Base-by-base conservation (phyloP, 768 basidiomycete species). In the Cyclocybe cylindracea region DNA sequence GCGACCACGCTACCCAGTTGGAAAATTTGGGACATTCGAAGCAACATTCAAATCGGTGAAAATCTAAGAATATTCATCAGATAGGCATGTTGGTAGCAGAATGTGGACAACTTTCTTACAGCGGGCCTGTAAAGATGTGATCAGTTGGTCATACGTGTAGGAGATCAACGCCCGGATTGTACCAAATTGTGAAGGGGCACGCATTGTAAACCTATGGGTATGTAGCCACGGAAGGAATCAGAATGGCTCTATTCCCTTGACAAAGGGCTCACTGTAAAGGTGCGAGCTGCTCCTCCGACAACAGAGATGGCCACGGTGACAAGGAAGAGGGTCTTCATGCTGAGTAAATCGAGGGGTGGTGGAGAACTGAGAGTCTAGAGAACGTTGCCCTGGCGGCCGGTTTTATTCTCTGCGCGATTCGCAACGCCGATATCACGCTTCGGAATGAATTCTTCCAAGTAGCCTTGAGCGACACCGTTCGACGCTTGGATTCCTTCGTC, bases 131-230 rank as follows among this genome's bases (percentile, higher is more conserved):
- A 39, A 14, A 44, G 31, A 48, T 44, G 33, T 10, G 11, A 14
- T 14, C 29, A 39, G 18, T 32, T 33, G n/a, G 40, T 39, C 10
- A 47, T 29, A 36, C 14, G 34, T 18, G n/a, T 8, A 14, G 29
- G 29, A 18, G 10, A 14, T 18, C 42, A 41, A 32, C 41, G 13
- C 50, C 11, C 13, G 13, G 11, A 4, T 46, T 73, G 48, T 59
- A 85, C 86, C 86, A 87, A 53, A 87, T 76, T 3, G 85, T 87
- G 67, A 85, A 87, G 0, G 84, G 77, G 60, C 86, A 87, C 2
- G 68, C 73, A 68, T 87, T 88, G 60, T 74, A 72, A 19, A 83
- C 78, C 74, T 75, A 38, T 18, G 9, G 31, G 5, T 14, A 44
- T 11, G 14, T 24, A 46, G 44, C 10, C 18, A 46, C 24, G 35